phyloP scores from a whole-genome alignment of 345 rosid genomes.

The Boechera stricta region DNA sequence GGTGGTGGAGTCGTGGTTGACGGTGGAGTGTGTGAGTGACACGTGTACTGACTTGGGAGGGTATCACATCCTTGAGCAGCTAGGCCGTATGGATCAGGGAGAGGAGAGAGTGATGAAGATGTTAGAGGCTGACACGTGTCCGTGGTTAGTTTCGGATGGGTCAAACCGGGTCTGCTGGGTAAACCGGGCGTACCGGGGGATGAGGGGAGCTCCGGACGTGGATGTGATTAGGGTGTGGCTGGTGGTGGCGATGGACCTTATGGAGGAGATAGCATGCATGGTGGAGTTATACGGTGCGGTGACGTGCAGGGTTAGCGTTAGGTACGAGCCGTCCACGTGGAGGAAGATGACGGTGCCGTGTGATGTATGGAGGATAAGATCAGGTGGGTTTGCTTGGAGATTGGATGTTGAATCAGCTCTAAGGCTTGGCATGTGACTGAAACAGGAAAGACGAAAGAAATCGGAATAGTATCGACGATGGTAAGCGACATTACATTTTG shows the following conservation, averaged over 20 bases:
- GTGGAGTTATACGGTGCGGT: conserved; percentile 48
- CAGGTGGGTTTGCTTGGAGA: conserved; percentile 84
- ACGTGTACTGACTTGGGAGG: conserved; percentile 50
- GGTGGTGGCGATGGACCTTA: conserved; percentile 43
- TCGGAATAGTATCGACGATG: conserved; percentile 10
- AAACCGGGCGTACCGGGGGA: conserved; percentile 63
- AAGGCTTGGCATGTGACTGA: conserved; percentile 51
- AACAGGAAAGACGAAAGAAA: neutral
- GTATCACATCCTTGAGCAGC: conserved; percentile 36
- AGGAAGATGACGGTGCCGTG: conserved; percentile 60
- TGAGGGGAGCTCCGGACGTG: conserved; percentile 46
- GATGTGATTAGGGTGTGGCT: conserved; percentile 36
- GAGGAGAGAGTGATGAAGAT: conserved; percentile 48
- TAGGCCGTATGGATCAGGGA: conserved; percentile 51
- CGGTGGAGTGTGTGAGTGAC: conserved; percentile 68
- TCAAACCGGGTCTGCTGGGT: conserved; percentile 61
- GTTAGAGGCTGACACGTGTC: conserved; percentile 72
- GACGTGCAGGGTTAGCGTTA: conserved; percentile 66
- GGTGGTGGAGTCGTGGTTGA: conserved; percentile 63
- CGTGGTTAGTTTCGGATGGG: conserved; percentile 66
- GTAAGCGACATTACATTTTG: conserved; percentile 16
- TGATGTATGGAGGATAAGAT: conserved; percentile 70
- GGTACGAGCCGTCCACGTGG: conserved; percentile 51
- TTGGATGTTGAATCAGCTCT: conserved; percentile 82
- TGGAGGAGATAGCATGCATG: conserved; percentile 45